Evolutionary conservation across 176 grass and related monocot species (phyloP).

Genomic region (Phyllostachys edulis): DNA sequence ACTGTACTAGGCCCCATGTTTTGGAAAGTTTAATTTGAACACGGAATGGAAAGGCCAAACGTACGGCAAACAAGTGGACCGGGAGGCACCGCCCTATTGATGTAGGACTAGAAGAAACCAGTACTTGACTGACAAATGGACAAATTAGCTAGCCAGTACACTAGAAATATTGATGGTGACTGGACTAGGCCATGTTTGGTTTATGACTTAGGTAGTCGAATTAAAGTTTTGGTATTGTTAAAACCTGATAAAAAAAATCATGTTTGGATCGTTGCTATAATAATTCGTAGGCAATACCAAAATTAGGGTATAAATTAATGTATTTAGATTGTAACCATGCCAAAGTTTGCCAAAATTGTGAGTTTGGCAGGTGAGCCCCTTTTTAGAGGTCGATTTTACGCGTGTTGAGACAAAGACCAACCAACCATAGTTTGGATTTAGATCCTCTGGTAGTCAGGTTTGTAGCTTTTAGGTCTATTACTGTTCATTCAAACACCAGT

Average conservation of each 20-base stretch:
- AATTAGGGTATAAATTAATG: too few species aligned
- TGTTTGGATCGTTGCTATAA: too few species aligned
- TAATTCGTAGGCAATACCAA: too few species aligned
- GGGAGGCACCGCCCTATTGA: neutral
- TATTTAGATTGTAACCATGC: too few species aligned
- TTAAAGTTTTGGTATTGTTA: too few species aligned
- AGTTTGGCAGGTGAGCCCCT: too few species aligned
- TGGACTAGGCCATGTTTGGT: too few species aligned
- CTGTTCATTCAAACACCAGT: too few species aligned
- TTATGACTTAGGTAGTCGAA: too few species aligned
- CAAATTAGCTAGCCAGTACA: neutral
- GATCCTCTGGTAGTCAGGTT: neutral
- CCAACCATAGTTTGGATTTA: neutral
- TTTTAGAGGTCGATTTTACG: neutral
- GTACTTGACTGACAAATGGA: neutral
- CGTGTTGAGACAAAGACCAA: neutral
- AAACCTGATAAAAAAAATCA: too few species aligned
- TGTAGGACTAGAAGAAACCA: neutral
- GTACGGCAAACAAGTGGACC: neutral
- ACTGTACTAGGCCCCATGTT: neutral
- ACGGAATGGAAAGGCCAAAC: neutral
- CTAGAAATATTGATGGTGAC: neutral
- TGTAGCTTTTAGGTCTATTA: too few species aligned
- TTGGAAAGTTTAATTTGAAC: neutral
- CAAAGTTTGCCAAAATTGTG: too few species aligned